Base-by-base conservation (phyloP, 2,329 filamentous ascomycete species). In the Cryphonectria parasitica region DNA sequence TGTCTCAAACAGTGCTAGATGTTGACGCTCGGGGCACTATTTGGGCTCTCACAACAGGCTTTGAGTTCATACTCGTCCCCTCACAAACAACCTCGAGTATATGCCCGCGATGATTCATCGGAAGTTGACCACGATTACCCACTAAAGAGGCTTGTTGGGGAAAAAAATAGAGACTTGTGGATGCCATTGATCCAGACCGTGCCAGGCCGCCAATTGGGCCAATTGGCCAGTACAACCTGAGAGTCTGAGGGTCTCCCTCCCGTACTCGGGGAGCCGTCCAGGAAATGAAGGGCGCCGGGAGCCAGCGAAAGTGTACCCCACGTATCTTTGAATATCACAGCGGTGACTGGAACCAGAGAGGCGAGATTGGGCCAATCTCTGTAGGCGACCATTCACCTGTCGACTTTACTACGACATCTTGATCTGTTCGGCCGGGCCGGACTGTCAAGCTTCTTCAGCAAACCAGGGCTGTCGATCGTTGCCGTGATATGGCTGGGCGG, bases 401-500 rank as follows among this genome's bases (percentile, higher is more conserved):
- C 39, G 19, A 61, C 22, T 39, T n/a, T 34, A 3, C 39, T 64
- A 19, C 34, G 34, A 41, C 34, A 60, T 28, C 39, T 62, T 34
- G 28, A 45, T 34, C 36, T 28, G 19, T 54, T 39, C 31, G 54
- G 17, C 39, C 25, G 36, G 28, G 17, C 17, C 56, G 31, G 34
- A 4, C n/a, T 45, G 43, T 63, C 60, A 68, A n/a, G 58, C 43
- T 63, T 68, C 58, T 17, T 49, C 45, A 56, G 31, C 45, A 63
- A 68, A 68, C 66, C 66, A 68, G 17, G 66, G 66, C 60, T 36
- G 58, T n/a, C 41, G 66, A 19, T 74, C 74, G 73, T 34, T 80
- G 19, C 77, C 80, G 60, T 28, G 43, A 76, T 89, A 90, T 68
- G 75, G 76, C 67, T 82, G 80, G 22, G 86, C 88, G 17, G 91